Conservation (phyloP, 495 filamentous ascomycete genomes). For the Symbiotaphrina buchneri region DNA sequence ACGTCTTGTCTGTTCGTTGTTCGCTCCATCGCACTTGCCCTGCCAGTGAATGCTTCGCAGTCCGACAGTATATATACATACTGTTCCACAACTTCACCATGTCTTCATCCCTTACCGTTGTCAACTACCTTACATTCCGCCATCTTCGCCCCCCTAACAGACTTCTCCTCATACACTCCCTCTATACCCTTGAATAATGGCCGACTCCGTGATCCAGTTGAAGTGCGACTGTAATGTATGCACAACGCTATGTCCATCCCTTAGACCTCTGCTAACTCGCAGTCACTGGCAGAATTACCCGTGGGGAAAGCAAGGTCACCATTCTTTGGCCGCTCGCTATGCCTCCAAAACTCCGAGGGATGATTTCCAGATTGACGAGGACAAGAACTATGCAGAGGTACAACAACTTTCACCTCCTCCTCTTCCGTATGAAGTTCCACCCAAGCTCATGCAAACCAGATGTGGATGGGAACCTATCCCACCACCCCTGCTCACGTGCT, state of each 20-base stretch:
- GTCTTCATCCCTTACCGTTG: too few species aligned
- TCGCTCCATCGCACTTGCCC: too few species aligned
- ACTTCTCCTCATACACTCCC: not conserved
- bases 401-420: too few species aligned
- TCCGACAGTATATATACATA: too few species aligned
- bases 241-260: not conserved
- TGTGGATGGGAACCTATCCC: slow-evolving; percentile 73
- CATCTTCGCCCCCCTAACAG: not conserved
- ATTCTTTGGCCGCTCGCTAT: slow-evolving; percentile 18
- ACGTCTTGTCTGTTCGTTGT: too few species aligned
- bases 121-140: too few species aligned
- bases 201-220: slow-evolving; percentile 18
- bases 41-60: too few species aligned
- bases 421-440: too few species aligned
- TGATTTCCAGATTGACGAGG: slow-evolving; percentile 15
- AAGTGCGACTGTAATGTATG: slow-evolving; percentile 19
- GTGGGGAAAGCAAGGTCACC: slow-evolving; percentile 23
- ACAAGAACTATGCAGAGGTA: slow-evolving; percentile 24
- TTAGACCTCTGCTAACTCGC: not conserved
- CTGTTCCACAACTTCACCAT: too few species aligned
- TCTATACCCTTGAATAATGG: too few species aligned
- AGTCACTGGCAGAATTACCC: slow-evolving; percentile 16
- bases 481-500: slow-evolving; percentile 40
- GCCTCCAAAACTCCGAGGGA: slow-evolving; percentile 21
- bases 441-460: slow-evolving; percentile 21